Evolutionary conservation across 78 protist species (phyloP), one percentile per base, ranked within the genome.

Genomic region (Parvularia atlantis): DNA sequence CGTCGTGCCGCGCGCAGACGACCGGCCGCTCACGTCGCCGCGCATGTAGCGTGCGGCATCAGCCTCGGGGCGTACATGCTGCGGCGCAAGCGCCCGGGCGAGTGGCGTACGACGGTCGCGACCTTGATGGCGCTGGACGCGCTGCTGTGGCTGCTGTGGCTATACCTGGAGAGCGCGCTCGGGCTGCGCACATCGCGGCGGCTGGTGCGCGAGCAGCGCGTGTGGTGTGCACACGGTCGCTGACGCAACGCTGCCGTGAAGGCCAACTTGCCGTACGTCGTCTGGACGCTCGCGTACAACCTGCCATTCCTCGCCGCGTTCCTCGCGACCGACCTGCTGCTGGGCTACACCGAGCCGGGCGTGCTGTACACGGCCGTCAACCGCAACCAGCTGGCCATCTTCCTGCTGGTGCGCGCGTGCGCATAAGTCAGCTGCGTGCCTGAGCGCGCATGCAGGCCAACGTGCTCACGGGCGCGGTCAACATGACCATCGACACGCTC

Each of bases 381-480:
- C 33, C n/a, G 68, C 11, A 81, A 81, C 54, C 85, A 81, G 61
- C 40, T 81, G 28, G 76, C 68, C 35, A 52, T 81, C 16, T 81
- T 81, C 53, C 54, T 81, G 10, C 37, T 74, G 0, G 56, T 50
- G 56, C 6, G 56, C 16, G 17, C 6, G 26, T 4, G 46, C 17
- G 16, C 6, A 22, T 50, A 2, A 19, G 30, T 50, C 16, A 5
- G 6, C 28, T 22, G 9, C 28, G 6, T 9, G 6, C 16, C n/a
- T n/a, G n/a, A n/a, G n/a, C n/a, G n/a, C 6, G 6, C 4, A 17
- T 43, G 36, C 46, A 28, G 39, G 87, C 91, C 39, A 88, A 88
- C 33, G 41, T 88, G 7, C 41, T 53, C 36, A 87, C 90, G 31
- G 93, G 93, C 28, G 46, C 68, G 24, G 76, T 85, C 10, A 88